Evolutionary conservation across 2,329 filamentous ascomycete genomes (phyloP), one percentile per base, ranked within the genome.

Genomic region (Cercospora canescens): DNA sequence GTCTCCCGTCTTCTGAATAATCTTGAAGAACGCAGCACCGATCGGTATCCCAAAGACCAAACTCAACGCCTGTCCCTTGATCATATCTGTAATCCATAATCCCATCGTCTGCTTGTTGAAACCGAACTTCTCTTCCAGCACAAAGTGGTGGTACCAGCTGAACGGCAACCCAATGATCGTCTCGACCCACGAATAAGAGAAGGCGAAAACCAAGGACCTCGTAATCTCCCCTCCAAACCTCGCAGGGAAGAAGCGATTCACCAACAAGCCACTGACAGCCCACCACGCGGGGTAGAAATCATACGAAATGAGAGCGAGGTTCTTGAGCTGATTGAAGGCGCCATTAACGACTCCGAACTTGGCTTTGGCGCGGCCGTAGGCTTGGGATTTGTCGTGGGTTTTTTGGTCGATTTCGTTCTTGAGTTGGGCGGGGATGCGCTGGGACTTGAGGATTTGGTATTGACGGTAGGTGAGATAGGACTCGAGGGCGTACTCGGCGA

Each of bases 101-200:
- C 89, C 89, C 63, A 93, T 83, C 0, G 95, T 98, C 85, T 97
- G 93, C 84, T 99, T 99, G 82, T 99, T 99, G 87, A 99, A 99
- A 58, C 95, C 95, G 74, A 96, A 99, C 77, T 93, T 91, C 81
- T 97, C 94, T 81, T 99, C 95, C 63, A 99, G 85, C 56, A 98
- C 92, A 76, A 99, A 99, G 12, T 93, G 95, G 81, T 94, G 89
- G 84, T 98, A 99, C 79, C 97, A 89, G 63, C 89, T 91, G 67
- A 89, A 87, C 3, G 95, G 95, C 61, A 98, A 82, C 64, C 89
- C 91, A 69, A 97, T 81, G 63, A 91, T 71, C 75, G 94, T 92
- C 73, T 93, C 91, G 74, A 96, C 86, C 74, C 96, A 79, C 73
- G 93, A 90, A 80, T 97, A 96, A 64, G 88, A 84, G 76, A 98